Conservation (phyloP, 2,329 filamentous ascomycete genomes). For the Phaeosphaeria sp. region DNA sequence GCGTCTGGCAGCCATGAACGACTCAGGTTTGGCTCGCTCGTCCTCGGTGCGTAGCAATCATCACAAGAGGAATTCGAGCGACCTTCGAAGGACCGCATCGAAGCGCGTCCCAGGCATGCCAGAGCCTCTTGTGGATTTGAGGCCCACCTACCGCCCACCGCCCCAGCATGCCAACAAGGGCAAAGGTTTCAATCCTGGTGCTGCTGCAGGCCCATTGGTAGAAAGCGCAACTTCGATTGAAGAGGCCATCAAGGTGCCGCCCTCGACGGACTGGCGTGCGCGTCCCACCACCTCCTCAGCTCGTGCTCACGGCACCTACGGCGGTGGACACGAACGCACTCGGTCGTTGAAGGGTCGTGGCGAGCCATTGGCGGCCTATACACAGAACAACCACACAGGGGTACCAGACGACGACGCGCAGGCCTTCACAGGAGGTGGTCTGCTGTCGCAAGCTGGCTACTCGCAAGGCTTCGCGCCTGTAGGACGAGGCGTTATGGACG, state of each 20-base stretch:
- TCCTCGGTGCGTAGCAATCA: constrained; percentile 42
- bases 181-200: constrained; percentile 54
- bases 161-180: constrained; percentile 65
- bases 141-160: constrained; percentile 68
- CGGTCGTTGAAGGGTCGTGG: constrained; percentile 44
- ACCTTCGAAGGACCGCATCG: constrained; percentile 57
- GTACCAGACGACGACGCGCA: constrained; percentile 41
- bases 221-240: constrained; percentile 55
- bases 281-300: constrained; percentile 35
- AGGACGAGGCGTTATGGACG: constrained; percentile 56
- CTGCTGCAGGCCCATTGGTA: constrained; percentile 51
- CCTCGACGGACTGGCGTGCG: constrained; percentile 54
- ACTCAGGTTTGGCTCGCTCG: constrained; percentile 36
- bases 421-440: constrained; percentile 55
- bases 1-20: constrained; percentile 30
- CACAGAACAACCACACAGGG: constrained; percentile 41
- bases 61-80: constrained; percentile 41
- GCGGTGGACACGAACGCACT: constrained; percentile 39
- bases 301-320: constrained; percentile 31
- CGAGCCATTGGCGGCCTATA: constrained; percentile 41
- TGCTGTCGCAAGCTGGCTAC: constrained; percentile 50
- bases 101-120: constrained; percentile 49
- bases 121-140: constrained; percentile 73
- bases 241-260: constrained; percentile 51
- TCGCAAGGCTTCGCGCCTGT: constrained; percentile 47